Conservation (phyloP, 1,284 basidiomycete genomes). For the Ganoderma sinense region DNA sequence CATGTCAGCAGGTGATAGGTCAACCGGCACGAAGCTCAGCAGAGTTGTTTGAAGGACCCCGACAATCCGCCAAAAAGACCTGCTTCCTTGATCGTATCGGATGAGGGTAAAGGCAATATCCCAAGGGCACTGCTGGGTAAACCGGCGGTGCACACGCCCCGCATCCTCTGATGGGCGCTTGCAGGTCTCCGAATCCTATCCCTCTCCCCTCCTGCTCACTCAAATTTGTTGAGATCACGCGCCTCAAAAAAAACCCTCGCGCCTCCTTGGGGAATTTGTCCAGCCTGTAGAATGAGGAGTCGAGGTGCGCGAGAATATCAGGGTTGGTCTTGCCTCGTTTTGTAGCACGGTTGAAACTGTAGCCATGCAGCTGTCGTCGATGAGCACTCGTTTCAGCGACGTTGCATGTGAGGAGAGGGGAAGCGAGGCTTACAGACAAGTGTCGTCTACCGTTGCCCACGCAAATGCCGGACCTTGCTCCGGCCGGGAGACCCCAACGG, state of each 20-base stretch:
- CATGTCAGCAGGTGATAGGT: conserved; percentile 22
- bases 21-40: conserved; percentile 17
- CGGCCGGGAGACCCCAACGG: background rate
- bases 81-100: background rate
- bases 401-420: background rate
- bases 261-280: background rate
- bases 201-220: too few relatives aligned
- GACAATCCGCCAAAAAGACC: background rate
- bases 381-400: background rate
- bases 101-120: too few relatives aligned
- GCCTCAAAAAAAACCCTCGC: background rate
- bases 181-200: too few relatives aligned
- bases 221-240: background rate
- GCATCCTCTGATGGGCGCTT: too few relatives aligned
- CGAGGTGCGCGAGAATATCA: background rate
- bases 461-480: background rate
- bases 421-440: background rate
- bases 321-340: background rate
- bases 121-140: too few relatives aligned
- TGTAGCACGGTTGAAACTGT: background rate
- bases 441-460: background rate
- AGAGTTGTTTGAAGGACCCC: conserved; percentile 9
- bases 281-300: background rate
- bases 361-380: background rate
- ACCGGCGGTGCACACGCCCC: too few relatives aligned